Evolutionary conservation across 108 stramenopile genomes (phyloP).

Genomic region (Conticribra weissflogii): DNA sequence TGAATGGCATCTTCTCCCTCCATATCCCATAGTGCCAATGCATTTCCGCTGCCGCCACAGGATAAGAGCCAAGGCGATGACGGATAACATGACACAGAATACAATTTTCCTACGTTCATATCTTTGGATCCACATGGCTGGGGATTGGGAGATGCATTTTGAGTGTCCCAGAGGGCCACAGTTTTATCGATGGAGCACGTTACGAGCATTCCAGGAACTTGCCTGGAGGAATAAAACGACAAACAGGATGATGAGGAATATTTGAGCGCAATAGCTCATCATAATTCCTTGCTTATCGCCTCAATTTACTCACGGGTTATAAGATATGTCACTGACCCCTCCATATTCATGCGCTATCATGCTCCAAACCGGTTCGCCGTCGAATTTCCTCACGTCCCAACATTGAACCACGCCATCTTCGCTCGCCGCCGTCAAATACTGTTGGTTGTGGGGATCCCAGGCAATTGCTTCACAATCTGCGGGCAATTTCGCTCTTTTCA

Average conservation of each 20-base stretch:
- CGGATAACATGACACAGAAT: slow-evolving; percentile 83
- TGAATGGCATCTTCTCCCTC: slow-evolving; percentile 70
- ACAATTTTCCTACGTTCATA: slow-evolving; percentile 90
- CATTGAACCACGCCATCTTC: slow-evolving; percentile 91
- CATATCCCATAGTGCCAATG: slow-evolving; percentile 94
- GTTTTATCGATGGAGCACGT: slow-evolving; percentile 91
- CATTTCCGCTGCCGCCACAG: slow-evolving; percentile 89
- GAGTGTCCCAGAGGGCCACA: slow-evolving; percentile 93
- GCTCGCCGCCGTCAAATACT: slow-evolving; percentile 81
- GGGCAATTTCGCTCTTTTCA: slow-evolving; percentile 69
- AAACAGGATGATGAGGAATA: not conserved
- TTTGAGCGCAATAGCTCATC: slow-evolving; percentile 7
- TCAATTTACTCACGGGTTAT: slow-evolving; percentile 65
- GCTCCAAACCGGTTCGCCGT: slow-evolving; percentile 77
- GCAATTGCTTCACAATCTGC: slow-evolving; percentile 86
- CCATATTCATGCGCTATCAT: slow-evolving; percentile 89
- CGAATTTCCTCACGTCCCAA: slow-evolving; percentile 95
- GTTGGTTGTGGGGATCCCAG: slow-evolving; percentile 89
- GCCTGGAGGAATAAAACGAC: slow-evolving; percentile 25
- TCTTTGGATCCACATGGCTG: slow-evolving; percentile 76
- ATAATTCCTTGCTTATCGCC: not conserved
- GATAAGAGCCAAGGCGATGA: slow-evolving; percentile 89
- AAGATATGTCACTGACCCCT: slow-evolving; percentile 85
- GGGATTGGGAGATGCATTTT: slow-evolving; percentile 55
- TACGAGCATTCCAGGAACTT: slow-evolving; percentile 89